These are phyloP conservation scores for Kalanchoe fedtschenkoi DNA, from an alignment of 164 flowering plant genomes.

Conservation along the genomic window DNA sequence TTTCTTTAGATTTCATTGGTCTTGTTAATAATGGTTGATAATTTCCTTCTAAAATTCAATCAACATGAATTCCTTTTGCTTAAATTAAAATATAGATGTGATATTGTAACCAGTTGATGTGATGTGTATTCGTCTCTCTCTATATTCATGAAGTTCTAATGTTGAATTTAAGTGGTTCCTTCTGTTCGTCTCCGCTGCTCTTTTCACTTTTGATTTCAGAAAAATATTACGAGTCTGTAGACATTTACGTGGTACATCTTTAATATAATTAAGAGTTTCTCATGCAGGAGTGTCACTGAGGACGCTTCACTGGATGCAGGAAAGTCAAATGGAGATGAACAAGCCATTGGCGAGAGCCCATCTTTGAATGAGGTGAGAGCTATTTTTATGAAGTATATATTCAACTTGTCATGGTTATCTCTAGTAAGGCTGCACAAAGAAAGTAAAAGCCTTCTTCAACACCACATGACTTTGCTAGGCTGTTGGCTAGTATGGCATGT, in stretches of 20 bases:
- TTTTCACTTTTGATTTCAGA: background rate
- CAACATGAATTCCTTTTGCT: background rate
- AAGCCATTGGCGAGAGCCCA: slow-evolving; percentile 32
- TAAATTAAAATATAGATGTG: background rate
- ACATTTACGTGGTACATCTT: background rate
- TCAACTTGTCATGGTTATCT: background rate
- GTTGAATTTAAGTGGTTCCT: no score
- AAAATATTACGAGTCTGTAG: background rate
- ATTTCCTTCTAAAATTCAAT: background rate
- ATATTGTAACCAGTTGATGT: background rate
- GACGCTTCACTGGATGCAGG: slow-evolving; percentile 40
- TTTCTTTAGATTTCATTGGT: background rate
- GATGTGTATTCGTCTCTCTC: no score
- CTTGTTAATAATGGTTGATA: background rate
- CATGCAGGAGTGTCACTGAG: slow-evolving; percentile 47
- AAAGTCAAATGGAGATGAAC: slow-evolving; percentile 43
- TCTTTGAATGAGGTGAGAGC: slow-evolving; percentile 38
- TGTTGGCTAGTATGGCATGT: background rate
- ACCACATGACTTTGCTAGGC: background rate
- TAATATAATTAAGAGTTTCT: background rate
- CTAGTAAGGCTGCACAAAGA: no score
- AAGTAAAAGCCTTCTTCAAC: background rate
- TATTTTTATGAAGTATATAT: background rate
- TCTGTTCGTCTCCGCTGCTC: background rate
- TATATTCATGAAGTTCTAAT: no score